Conservation (phyloP, 176 grass and related monocot genomes). For the Alopecurus myosuroides region DNA sequence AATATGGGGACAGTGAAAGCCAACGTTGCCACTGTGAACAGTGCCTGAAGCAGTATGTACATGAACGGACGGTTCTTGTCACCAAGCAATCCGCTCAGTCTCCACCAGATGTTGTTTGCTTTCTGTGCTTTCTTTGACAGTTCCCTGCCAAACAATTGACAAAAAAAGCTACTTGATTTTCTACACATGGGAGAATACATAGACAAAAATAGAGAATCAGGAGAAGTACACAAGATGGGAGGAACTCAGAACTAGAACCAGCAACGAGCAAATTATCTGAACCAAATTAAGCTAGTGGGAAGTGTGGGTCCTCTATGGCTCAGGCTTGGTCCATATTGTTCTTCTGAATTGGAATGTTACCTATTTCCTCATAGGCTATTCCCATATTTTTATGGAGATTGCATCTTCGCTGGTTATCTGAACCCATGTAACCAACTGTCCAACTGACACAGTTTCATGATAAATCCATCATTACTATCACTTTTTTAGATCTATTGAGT, state of each 20-base stretch:
- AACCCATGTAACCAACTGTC: background rate
- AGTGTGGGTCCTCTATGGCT: background rate
- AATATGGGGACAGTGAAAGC: slow-evolving; percentile 86
- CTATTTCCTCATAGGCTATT: background rate
- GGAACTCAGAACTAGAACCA: background rate
- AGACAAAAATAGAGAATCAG: background rate
- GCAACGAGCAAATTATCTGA: slow-evolving; percentile 10
- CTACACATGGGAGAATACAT: background rate
- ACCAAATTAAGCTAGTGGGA: background rate
- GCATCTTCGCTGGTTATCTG: background rate
- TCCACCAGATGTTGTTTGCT: slow-evolving; percentile 98
- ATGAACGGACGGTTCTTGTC: slow-evolving; percentile 85
- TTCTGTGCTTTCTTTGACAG: slow-evolving; percentile 98
- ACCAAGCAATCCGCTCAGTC: slow-evolving; percentile 77
- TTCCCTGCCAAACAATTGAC: slow-evolving; percentile 48
- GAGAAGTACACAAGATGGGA: background rate
- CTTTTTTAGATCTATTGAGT: background rate
- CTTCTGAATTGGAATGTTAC: background rate
- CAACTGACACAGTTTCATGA: background rate
- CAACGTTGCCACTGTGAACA: slow-evolving; percentile 83
- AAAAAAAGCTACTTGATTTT: background rate
- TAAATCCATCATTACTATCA: background rate
- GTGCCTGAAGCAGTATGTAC: slow-evolving; percentile 80
- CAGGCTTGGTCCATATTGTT: background rate
- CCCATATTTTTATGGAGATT: background rate